These are phyloP conservation scores for Alternaria metachromatica DNA, from an alignment of 2,329 filamentous ascomycete species.

Conservation along the genomic window DNA sequence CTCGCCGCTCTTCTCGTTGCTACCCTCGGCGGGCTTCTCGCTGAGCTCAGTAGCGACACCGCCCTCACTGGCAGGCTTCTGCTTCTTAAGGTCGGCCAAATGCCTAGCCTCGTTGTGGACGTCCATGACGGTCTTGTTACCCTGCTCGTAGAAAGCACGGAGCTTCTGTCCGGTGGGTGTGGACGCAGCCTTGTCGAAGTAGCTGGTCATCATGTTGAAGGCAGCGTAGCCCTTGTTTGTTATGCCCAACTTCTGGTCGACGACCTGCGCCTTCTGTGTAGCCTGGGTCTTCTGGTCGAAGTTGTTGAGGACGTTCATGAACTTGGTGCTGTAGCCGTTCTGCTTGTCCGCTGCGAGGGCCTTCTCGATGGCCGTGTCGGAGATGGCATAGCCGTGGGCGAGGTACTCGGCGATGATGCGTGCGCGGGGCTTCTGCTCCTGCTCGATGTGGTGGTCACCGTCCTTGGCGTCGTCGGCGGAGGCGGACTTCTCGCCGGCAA, in stretches of 20 bases:
- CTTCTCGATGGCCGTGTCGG: slow-evolving; percentile 75
- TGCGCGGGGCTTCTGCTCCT: slow-evolving; percentile 95
- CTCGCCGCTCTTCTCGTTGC: slow-evolving; percentile 20
- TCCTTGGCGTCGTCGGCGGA: slow-evolving; percentile 59
- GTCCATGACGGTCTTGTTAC: slow-evolving; percentile 88
- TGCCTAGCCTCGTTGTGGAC: slow-evolving; percentile 91
- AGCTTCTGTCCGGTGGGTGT: slow-evolving; percentile 90
- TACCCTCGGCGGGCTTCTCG: slow-evolving; percentile 45
- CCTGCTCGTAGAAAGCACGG: slow-evolving; percentile 83
- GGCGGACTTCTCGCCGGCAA: slow-evolving; percentile 65
- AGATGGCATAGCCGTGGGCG: slow-evolving; percentile 89
- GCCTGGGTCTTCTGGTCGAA: slow-evolving; percentile 89
- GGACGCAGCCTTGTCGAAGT: slow-evolving; percentile 91
- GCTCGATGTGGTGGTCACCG: slow-evolving; percentile 74
- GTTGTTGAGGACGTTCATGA: slow-evolving; percentile 75
- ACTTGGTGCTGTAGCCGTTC: slow-evolving; percentile 83
- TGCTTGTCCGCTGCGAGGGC: slow-evolving; percentile 89
- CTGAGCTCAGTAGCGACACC: slow-evolving; percentile 52
- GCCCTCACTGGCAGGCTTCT: slow-evolving; percentile 45
- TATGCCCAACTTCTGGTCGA: slow-evolving; percentile 86
- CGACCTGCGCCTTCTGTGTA: slow-evolving; percentile 80
- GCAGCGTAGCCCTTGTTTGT: slow-evolving; percentile 72
- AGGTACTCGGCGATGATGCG: slow-evolving; percentile 97
- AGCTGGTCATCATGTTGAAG: slow-evolving; percentile 75
- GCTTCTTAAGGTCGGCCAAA: slow-evolving; percentile 83